These are phyloP conservation scores for Aspergillus udagawae DNA, from an alignment of 2,329 filamentous ascomycete species.

Conservation along the genomic window DNA sequence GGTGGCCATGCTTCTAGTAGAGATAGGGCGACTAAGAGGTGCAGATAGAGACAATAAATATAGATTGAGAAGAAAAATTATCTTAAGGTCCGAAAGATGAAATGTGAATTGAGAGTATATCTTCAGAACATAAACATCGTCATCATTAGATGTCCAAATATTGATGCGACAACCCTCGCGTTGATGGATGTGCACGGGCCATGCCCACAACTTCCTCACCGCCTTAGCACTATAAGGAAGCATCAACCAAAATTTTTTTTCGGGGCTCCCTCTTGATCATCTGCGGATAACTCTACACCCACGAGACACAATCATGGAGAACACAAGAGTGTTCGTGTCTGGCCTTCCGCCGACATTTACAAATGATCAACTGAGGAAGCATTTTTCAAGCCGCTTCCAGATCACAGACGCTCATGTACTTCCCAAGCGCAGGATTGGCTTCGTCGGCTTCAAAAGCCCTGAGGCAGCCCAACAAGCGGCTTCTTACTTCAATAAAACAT, in stretches of 20 bases:
- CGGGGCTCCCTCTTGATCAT: constrained; percentile 6
- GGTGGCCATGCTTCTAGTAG: constrained; percentile 36
- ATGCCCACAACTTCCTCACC: constrained; percentile 25
- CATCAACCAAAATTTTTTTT: constrained; percentile 9
- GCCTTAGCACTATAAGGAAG: constrained; percentile 30
- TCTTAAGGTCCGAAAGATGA: background rate
- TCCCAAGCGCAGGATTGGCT: constrained; percentile 84
- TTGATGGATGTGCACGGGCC: constrained; percentile 22
- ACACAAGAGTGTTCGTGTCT: constrained; percentile 68
- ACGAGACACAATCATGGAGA: constrained; percentile 57
- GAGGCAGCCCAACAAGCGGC: constrained; percentile 78
- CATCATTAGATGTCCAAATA: background rate
- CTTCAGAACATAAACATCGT: background rate
- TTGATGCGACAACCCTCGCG: constrained; percentile 9
- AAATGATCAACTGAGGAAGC: constrained; percentile 80
- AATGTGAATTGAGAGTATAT: background rate
- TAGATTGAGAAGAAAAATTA: background rate
- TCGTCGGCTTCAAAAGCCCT: constrained; percentile 84
- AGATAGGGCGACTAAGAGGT: background rate
- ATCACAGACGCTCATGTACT: constrained; percentile 93
- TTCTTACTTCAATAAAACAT: constrained; percentile 93
- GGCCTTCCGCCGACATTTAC: constrained; percentile 80
- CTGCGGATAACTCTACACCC: constrained; percentile 6
- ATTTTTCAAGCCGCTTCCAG: constrained; percentile 73
- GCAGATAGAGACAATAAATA: background rate